Percentiles rank a stretch among this genome's conserved stretches.
These are phyloP conservation scores for Beta vulgaris DNA, from an alignment of 148 eudicot species.

Conservation along the genomic window DNA sequence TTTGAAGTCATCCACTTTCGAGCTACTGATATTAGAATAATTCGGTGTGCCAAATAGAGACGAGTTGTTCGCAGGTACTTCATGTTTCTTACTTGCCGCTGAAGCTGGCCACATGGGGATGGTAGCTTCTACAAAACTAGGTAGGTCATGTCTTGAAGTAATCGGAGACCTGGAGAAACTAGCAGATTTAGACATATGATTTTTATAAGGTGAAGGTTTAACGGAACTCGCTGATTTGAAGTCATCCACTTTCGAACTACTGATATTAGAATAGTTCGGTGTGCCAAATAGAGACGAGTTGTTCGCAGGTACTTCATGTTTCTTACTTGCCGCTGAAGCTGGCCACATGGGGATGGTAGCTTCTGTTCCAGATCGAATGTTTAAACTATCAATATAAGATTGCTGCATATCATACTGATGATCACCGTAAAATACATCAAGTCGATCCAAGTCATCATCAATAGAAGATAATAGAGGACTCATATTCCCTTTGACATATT, in stretches of 20 bases:
- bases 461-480: constrained; percentile 26
- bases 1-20: constrained; percentile 11
- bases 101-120: too few species aligned
- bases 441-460: constrained; percentile 29
- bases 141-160: constrained; percentile 6
- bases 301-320: constrained; percentile 24
- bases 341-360: constrained; percentile 57
- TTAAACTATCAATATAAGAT: constrained; percentile 69
- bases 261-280: background rate
- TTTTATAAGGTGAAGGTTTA: background rate
- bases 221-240: constrained; percentile 1
- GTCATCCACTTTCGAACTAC: constrained; percentile 5
- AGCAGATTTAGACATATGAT: background rate
- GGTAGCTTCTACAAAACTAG: constrained; percentile 16
- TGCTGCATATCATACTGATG: constrained; percentile 50
- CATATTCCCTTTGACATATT: constrained; percentile 23
- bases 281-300: constrained; percentile 25
- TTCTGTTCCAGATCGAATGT: constrained; percentile 67
- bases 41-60: constrained; percentile 7
- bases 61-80: constrained; percentile 29
- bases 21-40: constrained; percentile 2
- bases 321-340: constrained; percentile 24
- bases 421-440: constrained; percentile 35
- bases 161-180: background rate
- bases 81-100: constrained; percentile 22